phyloP scores from a whole-genome alignment of 2,329 filamentous ascomycete genomes.

The Penicillium sp. region DNA sequence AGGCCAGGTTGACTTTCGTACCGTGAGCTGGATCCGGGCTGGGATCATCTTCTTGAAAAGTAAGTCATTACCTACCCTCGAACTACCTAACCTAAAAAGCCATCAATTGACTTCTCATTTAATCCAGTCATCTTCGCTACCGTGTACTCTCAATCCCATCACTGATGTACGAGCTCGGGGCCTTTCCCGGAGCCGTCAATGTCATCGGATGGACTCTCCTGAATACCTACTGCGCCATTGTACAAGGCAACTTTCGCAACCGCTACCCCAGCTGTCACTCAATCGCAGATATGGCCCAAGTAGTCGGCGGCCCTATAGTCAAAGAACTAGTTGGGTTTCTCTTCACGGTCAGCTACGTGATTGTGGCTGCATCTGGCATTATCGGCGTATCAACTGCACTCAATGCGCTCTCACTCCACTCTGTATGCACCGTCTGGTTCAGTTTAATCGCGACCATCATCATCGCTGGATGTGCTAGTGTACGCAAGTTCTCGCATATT shows the following conservation, averaged over 20 bases:
- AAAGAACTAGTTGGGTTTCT: conserved; percentile 62
- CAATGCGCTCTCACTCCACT: conserved; percentile 65
- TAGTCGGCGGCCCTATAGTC: conserved; percentile 59
- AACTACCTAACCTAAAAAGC: too few species aligned
- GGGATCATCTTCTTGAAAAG: conserved; percentile 61
- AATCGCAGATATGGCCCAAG: conserved; percentile 64
- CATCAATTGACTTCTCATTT: not conserved
- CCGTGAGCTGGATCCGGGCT: conserved; percentile 60
- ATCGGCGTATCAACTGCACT: conserved; percentile 64
- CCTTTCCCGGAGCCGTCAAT: conserved; percentile 55
- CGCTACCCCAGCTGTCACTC: conserved; percentile 59
- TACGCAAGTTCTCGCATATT: conserved; percentile 66
- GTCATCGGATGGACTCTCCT: conserved; percentile 57
- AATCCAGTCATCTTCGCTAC: conserved; percentile 45
- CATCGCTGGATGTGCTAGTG: conserved; percentile 54
- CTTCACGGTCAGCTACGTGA: conserved; percentile 64
- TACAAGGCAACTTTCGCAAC: conserved; percentile 60
- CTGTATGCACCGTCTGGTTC: conserved; percentile 65
- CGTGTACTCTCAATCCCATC: conserved; percentile 57
- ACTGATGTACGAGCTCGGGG: conserved; percentile 56
- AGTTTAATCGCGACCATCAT: conserved; percentile 61
- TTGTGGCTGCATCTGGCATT: conserved; percentile 64
- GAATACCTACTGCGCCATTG: conserved; percentile 57
- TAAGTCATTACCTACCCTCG: conserved; percentile 16
- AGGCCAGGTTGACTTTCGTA: conserved; percentile 59